These are phyloP conservation scores for Fraxinus greggii DNA, from an alignment of 305 asterid species.

Conservation along the genomic window DNA sequence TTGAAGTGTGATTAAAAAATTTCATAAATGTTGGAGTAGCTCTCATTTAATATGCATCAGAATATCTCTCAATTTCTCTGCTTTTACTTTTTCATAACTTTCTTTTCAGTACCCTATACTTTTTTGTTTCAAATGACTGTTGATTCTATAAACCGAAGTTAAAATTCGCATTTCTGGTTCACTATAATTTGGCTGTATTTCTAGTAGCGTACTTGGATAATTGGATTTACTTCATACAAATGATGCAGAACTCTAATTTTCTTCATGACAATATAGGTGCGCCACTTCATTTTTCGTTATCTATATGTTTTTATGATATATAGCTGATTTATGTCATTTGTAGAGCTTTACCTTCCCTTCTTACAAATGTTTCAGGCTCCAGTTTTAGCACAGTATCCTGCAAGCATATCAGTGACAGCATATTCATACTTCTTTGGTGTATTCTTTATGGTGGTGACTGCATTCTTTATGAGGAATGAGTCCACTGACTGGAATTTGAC, in stretches of 20 bases:
- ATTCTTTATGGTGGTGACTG: slow-evolving; percentile 65
- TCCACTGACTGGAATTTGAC: slow-evolving; percentile 79
- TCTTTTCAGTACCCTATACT: not conserved
- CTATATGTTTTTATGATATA: slow-evolving; percentile 6
- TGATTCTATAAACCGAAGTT: not conserved
- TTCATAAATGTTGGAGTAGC: not conserved
- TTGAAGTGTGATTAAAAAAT: not conserved
- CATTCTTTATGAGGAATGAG: slow-evolving; percentile 51
- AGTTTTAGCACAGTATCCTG: slow-evolving; percentile 80
- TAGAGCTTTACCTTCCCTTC: slow-evolving; percentile 29
- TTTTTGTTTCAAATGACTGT: not conserved
- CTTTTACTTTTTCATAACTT: not conserved
- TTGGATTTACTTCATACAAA: not conserved
- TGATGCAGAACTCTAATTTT: not conserved
- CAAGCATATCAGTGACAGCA: slow-evolving; percentile 88
- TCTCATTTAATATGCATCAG: not conserved
- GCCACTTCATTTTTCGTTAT: not conserved
- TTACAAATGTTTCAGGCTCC: slow-evolving; percentile 65
- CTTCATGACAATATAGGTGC: not conserved
- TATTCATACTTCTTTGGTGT: slow-evolving; percentile 80
- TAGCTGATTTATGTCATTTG: slow-evolving; percentile 15
- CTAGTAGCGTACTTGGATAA: not conserved
- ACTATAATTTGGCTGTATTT: not conserved
- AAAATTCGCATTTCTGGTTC: not conserved
- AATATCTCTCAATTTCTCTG: not conserved